A percentile compares a stretch with the other conserved stretches of the same genome.
These are phyloP conservation scores for Stemphylium beticola DNA, from an alignment of 2,329 filamentous ascomycete genomes.

Conservation along the genomic window DNA sequence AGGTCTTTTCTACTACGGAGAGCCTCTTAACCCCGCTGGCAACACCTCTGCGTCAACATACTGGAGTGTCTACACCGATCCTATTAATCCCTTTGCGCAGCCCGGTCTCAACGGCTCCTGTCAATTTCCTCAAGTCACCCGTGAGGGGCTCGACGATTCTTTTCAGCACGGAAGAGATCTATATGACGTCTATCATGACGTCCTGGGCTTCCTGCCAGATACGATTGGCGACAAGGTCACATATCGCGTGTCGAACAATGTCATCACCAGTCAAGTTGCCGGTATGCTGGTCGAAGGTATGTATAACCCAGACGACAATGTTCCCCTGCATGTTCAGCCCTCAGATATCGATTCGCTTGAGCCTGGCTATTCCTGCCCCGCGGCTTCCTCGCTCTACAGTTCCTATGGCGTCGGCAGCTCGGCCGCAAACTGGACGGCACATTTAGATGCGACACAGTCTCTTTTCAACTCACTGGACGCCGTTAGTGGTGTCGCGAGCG, in stretches of 20 bases:
- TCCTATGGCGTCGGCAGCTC: constrained; percentile 55
- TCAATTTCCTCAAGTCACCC: constrained; percentile 81
- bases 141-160: constrained; percentile 73
- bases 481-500: constrained; percentile 68
- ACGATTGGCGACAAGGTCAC: constrained; percentile 54
- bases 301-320: constrained; percentile 38
- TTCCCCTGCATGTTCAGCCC: constrained; percentile 55
- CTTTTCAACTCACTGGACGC: constrained; percentile 68
- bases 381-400: constrained; percentile 54
- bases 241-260: constrained; percentile 81
- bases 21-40: constrained; percentile 57
- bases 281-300: constrained; percentile 76
- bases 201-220: constrained; percentile 71
- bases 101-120: constrained; percentile 75
- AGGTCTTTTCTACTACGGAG: constrained; percentile 72
- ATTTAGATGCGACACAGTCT: constrained; percentile 62
- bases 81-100: constrained; percentile 70
- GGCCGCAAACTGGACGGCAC: constrained; percentile 63
- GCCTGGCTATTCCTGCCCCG: constrained; percentile 71
- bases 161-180: constrained; percentile 79
- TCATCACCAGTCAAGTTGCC: constrained; percentile 81
- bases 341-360: constrained; percentile 73
- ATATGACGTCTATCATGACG: constrained; percentile 74
- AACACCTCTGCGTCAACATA: constrained; percentile 63
- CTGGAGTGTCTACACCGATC: constrained; percentile 68